Base-by-base conservation (phyloP, 306 rosid genomes). In the Elaeagnus macrophylla region DNA sequence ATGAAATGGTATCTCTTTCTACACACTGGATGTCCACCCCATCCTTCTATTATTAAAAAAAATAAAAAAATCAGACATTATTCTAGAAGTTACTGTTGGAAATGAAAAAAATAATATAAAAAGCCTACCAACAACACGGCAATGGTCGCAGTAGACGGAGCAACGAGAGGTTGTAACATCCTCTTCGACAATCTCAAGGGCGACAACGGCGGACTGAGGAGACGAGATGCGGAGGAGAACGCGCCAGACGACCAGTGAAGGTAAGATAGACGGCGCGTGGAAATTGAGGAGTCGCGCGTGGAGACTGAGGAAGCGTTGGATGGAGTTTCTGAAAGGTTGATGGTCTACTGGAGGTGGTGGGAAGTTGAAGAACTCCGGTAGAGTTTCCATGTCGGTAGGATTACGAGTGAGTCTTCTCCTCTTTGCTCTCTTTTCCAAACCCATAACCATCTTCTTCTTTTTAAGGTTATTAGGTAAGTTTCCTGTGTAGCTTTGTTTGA, bases 1-100 rank as follows among this genome's bases (percentile, higher is more conserved):
- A 71, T 59, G 45, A 71, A 71, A 40, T 71, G 71, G 41, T 65
- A 71, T 25, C 67, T 66, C 62, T 71, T 71, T 37, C 46, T 42
- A 40, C 76, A 71, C 8, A 71, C 76, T 12, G 76, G 76, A 42
- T 71, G 71, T 25, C 76, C 71, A 59, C 76, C 65, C 76, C 76
- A 71, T 11, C 71, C 71, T 71, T 63, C 14, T 7, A 15, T 10
- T 12, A 3, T 12, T 15, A 5, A 45, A 45, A 11, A 45, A 12
- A 45, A 6, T 12, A 45, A 45, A 45, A 45, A 45, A 45, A 12
- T 17, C 7, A 13, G 5, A 12, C 15, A 6, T 12, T 45, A 45
- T 45, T 25, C 32, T 25, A 25, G 32, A 25, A 25, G 2, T 25
- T 5, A 5, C 32, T 25, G 4, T 25, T 25, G 32, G 32, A 25